phyloP scores from a whole-genome alignment of 345 rosid genomes.

The Raphanus sativus region DNA sequence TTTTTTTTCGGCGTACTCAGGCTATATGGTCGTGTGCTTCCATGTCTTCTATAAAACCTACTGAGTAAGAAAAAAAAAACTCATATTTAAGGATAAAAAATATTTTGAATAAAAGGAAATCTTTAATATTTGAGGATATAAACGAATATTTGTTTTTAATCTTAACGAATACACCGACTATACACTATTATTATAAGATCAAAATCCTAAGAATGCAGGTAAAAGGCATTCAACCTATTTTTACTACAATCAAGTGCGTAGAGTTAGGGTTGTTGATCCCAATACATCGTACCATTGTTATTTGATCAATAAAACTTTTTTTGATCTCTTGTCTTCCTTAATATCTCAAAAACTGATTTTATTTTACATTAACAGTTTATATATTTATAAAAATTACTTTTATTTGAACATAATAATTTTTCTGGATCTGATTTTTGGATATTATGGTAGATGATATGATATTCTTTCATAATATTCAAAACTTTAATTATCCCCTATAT shows the following conservation, averaged over 20 bases:
- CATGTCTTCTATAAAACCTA: background rate
- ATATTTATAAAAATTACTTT: background rate
- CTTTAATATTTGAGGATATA: background rate
- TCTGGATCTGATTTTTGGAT: background rate
- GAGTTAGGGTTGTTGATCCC: background rate
- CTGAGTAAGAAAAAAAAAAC: background rate
- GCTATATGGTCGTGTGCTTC: background rate
- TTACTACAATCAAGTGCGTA: background rate
- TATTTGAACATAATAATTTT: background rate
- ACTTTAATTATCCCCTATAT: background rate
- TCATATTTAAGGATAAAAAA: background rate
- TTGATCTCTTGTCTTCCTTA: background rate
- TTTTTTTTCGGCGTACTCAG: background rate
- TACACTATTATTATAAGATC: background rate
- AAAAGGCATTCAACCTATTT: background rate
- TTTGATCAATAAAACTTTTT: background rate
- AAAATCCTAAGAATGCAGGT: background rate
- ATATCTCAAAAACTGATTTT: background rate
- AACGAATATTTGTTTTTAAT: background rate
- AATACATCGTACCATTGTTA: background rate
- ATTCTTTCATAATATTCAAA: background rate
- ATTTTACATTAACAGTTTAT: background rate
- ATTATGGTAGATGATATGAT: background rate
- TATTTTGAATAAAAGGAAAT: background rate
- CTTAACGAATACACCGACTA: background rate